phyloP scores from a whole-genome alignment of 1,284 basidiomycete species.

The Pseudozyma pruni region DNA sequence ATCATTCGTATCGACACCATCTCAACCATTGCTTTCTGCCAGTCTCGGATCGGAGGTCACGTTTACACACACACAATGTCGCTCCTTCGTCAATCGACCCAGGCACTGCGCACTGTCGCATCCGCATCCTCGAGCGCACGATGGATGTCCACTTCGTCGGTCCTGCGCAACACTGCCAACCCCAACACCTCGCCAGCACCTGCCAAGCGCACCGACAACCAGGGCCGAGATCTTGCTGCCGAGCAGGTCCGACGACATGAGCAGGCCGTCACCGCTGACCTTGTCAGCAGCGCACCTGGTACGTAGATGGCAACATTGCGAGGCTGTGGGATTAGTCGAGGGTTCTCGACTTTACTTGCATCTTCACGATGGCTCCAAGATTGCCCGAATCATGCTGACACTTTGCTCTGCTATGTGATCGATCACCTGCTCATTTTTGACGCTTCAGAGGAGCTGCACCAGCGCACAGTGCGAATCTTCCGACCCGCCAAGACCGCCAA shows the following conservation, averaged over 20 bases:
- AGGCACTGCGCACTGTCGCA: conserved; percentile 40
- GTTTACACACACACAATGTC: conserved; percentile 19
- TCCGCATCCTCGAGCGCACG: conserved; percentile 36
- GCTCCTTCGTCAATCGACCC: conserved; percentile 38
- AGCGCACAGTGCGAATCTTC: conserved; percentile 90
- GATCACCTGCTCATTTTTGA: too few relatives aligned
- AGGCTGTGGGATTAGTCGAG: too few relatives aligned
- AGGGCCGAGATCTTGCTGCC: conserved; percentile 48
- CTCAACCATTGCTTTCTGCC: not conserved
- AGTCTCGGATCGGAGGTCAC: conserved; percentile 1
- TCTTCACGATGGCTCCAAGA: too few relatives aligned
- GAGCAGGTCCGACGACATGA: conserved; percentile 54
- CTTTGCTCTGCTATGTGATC: not conserved
- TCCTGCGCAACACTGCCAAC: conserved; percentile 30
- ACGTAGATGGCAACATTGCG: too few relatives aligned
- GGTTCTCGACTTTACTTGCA: too few relatives aligned
- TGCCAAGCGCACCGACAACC: conserved; percentile 25
- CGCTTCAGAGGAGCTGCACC: conserved; percentile 80
- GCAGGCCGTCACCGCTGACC: conserved; percentile 48
- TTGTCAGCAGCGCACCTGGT: conserved; percentile 58
- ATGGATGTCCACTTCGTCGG: conserved; percentile 40
- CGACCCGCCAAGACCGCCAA: conserved; percentile 94
- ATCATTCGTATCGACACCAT: conserved; percentile 1
- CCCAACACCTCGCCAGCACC: conserved; percentile 45
- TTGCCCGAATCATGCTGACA: not conserved